These are phyloP conservation scores for Colletotrichum sp. DNA, from an alignment of 2,329 filamentous ascomycete species.

Conservation along the genomic window DNA sequence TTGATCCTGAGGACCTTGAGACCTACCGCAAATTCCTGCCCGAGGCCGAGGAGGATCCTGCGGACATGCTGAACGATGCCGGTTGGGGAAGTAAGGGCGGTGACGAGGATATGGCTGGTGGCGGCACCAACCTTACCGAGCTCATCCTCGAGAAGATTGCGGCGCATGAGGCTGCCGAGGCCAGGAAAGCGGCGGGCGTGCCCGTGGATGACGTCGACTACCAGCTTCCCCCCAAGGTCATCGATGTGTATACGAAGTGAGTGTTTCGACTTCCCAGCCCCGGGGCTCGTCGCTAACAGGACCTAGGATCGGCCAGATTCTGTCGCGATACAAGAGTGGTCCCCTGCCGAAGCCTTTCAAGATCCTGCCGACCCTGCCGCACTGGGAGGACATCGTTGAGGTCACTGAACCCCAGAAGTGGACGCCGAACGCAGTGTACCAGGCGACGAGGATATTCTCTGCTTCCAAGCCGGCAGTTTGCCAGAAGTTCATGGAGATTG, in stretches of 20 bases:
- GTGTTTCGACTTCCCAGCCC: slow-evolving; percentile 24
- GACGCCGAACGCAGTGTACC: slow-evolving; percentile 82
- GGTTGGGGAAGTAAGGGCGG: slow-evolving; percentile 57
- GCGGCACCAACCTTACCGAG: slow-evolving; percentile 83
- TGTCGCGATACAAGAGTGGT: slow-evolving; percentile 94
- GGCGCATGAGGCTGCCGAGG: slow-evolving; percentile 78
- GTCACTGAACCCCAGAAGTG: slow-evolving; percentile 80
- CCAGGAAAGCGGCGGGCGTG: slow-evolving; percentile 46
- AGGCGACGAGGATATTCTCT: slow-evolving; percentile 91
- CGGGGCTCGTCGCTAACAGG: not conserved
- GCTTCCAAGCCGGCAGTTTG: slow-evolving; percentile 81
- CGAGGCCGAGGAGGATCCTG: slow-evolving; percentile 71
- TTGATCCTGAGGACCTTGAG: slow-evolving; percentile 88
- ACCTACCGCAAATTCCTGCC: slow-evolving; percentile 91
- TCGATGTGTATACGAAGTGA: slow-evolving; percentile 92
- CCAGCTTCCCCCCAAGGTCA: slow-evolving; percentile 87
- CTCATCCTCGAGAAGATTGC: slow-evolving; percentile 95
- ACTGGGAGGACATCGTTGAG: slow-evolving; percentile 88
- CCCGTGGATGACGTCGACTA: slow-evolving; percentile 82
- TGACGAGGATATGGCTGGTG: slow-evolving; percentile 46
- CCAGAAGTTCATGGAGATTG: slow-evolving; percentile 84
- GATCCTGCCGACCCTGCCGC: slow-evolving; percentile 87
- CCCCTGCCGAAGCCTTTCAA: slow-evolving; percentile 98
- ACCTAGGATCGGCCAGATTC: slow-evolving; percentile 78
- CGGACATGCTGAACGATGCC: slow-evolving; percentile 64